Percentiles rank a stretch among this genome's conserved stretches.
Conservation (phyloP, 228 moss, liverwort and hornwort species). For the Sphagnum fallax region DNA sequence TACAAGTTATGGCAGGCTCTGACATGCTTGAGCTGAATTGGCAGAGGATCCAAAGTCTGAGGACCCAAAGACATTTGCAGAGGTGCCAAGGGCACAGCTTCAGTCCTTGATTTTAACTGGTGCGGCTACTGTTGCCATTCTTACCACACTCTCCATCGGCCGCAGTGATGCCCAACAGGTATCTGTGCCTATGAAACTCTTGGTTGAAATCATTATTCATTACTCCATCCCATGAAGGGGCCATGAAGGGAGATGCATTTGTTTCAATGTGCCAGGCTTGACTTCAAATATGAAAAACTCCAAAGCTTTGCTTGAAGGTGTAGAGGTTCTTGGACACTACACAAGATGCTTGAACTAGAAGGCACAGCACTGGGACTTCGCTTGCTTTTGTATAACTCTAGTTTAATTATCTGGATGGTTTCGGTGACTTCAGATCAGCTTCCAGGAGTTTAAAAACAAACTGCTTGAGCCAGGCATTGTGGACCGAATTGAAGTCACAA, state of each 20-base stretch:
- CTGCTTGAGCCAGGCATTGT: constrained; percentile 86
- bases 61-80: constrained; percentile 68
- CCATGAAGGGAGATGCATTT: no score
- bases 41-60: constrained; percentile 94
- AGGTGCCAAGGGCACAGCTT: constrained; percentile 78
- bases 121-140: constrained; percentile 63
- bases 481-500: constrained; percentile 88
- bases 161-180: constrained; percentile 95
- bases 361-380: no score
- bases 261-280: no score
- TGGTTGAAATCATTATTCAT: no score
- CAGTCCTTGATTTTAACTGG: constrained; percentile 85
- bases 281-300: no score
- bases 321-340: no score
- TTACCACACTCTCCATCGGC: constrained; percentile 80
- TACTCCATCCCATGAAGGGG: no score
- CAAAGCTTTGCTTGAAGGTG: no score
- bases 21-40: neutral
- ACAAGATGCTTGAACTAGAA: no score
- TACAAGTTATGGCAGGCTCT: neutral
- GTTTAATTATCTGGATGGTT: neutral
- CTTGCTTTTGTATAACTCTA: no score
- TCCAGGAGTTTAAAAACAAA: constrained; percentile 98
- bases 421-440: constrained; percentile 63
- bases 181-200: neutral